Base-by-base conservation (phyloP, 495 filamentous ascomycete genomes). In the Cryomyces minteri region DNA sequence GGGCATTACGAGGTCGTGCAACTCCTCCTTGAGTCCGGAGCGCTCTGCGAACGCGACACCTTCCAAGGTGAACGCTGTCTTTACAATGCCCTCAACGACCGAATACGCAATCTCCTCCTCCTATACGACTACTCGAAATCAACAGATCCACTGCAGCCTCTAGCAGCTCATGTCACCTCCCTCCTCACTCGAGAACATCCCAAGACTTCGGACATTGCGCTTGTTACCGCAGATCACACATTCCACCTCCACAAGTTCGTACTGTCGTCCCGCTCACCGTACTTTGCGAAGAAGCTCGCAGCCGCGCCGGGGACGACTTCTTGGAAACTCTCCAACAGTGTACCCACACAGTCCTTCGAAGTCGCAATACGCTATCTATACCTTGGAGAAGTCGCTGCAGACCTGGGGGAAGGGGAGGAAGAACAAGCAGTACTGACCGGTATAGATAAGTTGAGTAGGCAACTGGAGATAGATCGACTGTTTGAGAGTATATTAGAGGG, bases 91-190 rank as follows among this genome's bases (percentile, higher is more conserved):
- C 66, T 98, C 18, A 98, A 93, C 56, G 77, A 90, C 61, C 79
- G 81, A 50, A 96, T 96, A 54, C 75, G 87, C 43, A 94, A 88
- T 49, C 68, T 98, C 7, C 72, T 98, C 0, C 70, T 95, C 0
- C 73, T 80, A 56, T 95, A 96, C 58, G 88, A 96, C 63, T 98
- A 90, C 60, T 87, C 85, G 39, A 95, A 98, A 59, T 81, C 80
- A 7, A 81, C 81, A 12, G 84, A 96, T 60, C 87, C 86, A 36
- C 61, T 94, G n/a, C 92, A 95, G 52, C 84, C 84, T 31, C 81
- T 93, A 57, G 85, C 90, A 9, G 80, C 83, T 0, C 86, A 94
- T 56, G 76, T 95, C 40, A 76, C 77, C 6, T 82, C 84, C 0
- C 67, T 96, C 5, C 70, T 95, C 5, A 66, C 72, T 11, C 75